A percentile compares a stretch with the other conserved stretches of the same genome.
Conservation (phyloP, 805 yeast genomes). For the Pichia californica region DNA sequence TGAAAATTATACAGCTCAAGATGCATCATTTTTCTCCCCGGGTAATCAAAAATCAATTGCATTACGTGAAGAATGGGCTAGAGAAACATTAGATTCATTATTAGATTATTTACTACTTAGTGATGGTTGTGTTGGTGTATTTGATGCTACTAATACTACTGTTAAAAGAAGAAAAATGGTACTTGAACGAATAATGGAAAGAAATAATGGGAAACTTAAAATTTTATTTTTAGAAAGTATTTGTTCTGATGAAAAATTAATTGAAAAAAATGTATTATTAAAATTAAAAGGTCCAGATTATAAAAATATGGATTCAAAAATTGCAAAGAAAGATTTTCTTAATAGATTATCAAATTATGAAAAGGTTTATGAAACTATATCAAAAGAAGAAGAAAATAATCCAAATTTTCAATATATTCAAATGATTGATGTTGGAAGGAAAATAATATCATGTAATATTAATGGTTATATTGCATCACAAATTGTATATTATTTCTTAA, state of each 20-base stretch:
- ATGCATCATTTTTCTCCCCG: constrained; percentile 83
- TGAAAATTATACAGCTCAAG: constrained; percentile 38
- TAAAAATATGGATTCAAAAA: constrained; percentile 72
- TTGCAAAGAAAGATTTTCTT: constrained; percentile 75
- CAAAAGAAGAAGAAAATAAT: constrained; percentile 59
- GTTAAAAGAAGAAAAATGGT: constrained; percentile 56
- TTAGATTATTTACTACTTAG: constrained; percentile 75
- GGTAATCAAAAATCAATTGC: constrained; percentile 56
- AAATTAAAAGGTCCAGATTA: constrained; percentile 94
- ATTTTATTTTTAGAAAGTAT: constrained; percentile 82
- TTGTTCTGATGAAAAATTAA: constrained; percentile 70
- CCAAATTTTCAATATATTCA: constrained; percentile 77
- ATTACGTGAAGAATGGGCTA: constrained; percentile 91
- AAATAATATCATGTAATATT: constrained; percentile 86
- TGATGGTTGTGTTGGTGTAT: constrained; percentile 87
- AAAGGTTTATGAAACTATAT: constrained; percentile 83
- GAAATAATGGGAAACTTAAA: constrained; percentile 58
- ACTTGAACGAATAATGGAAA: constrained; percentile 46
- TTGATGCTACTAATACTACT: constrained; percentile 80
- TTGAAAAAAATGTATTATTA: constrained; percentile 74
- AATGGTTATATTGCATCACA: constrained; percentile 87
- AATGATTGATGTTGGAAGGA: constrained; percentile 94
- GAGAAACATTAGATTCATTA: constrained; percentile 81
- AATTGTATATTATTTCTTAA: constrained; percentile 80
- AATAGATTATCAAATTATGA: constrained; percentile 80